These are phyloP conservation scores for Durotheca rogersii DNA, from an alignment of 495 filamentous ascomycete species.

Conservation along the genomic window DNA sequence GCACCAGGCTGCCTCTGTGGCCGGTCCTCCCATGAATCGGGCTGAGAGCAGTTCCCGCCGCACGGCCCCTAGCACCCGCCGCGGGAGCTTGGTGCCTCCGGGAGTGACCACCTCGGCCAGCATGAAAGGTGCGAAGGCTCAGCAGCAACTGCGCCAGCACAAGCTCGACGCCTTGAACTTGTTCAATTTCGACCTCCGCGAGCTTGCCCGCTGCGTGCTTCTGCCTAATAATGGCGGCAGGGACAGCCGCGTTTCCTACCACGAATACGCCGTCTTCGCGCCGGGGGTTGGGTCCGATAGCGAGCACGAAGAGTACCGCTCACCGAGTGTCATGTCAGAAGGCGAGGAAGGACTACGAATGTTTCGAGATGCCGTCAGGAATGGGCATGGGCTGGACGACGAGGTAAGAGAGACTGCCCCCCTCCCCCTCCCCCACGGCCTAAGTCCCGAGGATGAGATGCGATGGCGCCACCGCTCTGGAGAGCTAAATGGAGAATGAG, in stretches of 20 bases:
- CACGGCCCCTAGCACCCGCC: slow-evolving; percentile 31
- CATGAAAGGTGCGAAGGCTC: slow-evolving; percentile 2
- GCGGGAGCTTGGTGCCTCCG: slow-evolving; percentile 26
- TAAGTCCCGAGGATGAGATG: neutral
- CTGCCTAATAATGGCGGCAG: slow-evolving; percentile 17
- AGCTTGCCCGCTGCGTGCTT: slow-evolving; percentile 22
- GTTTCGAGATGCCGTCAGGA: slow-evolving; percentile 31
- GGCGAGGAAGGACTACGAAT: slow-evolving; percentile 27
- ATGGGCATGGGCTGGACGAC: slow-evolving; percentile 32
- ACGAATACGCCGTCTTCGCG: slow-evolving; percentile 38
- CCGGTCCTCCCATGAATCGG: slow-evolving; percentile 17
- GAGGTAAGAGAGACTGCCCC: slow-evolving; percentile 26
- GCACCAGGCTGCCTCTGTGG: slow-evolving; percentile 21
- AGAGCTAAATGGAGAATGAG: neutral
- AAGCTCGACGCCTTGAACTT: slow-evolving; percentile 25
- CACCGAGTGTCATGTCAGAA: slow-evolving; percentile 35
- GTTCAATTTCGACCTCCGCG: slow-evolving; percentile 32
- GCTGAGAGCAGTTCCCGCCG: slow-evolving; percentile 17
- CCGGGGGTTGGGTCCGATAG: slow-evolving; percentile 11
- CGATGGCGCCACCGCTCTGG: neutral
- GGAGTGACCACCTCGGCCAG: neutral
- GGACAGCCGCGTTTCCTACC: slow-evolving; percentile 34
- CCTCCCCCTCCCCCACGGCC: neutral
- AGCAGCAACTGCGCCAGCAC: slow-evolving; percentile 7
- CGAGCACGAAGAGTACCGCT: slow-evolving; percentile 16